These are phyloP conservation scores for Fusarium concolor DNA, from an alignment of 2,329 filamentous ascomycete species.

Conservation along the genomic window DNA sequence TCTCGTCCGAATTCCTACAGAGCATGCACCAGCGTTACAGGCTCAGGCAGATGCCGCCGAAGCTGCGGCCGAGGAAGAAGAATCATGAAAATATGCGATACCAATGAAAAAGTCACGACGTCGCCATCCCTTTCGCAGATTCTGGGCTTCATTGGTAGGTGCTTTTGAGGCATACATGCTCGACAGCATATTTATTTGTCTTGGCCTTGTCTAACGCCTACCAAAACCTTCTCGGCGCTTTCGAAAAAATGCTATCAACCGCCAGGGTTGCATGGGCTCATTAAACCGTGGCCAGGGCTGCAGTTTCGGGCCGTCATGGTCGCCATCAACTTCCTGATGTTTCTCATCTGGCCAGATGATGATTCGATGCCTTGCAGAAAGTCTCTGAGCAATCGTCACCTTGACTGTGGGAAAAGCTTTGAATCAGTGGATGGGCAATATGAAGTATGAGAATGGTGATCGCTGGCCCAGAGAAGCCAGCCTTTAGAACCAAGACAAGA, in stretches of 20 bases:
- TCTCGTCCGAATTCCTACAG: conserved; percentile 84
- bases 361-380: neutral
- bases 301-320: neutral
- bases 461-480: neutral
- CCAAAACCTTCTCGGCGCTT: no score
- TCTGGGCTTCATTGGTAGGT: neutral
- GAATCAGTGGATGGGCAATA: neutral
- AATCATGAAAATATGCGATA: conserved; percentile 25
- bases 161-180: neutral
- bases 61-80: conserved; percentile 57
- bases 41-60: conserved; percentile 67
- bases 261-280: no score
- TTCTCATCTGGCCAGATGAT: neutral
- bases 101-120: neutral
- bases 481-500: neutral
- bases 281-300: neutral
- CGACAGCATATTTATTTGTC: neutral
- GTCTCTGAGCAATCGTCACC: neutral
- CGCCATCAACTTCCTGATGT: neutral
- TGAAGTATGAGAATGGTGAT: neutral
- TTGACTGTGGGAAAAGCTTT: neutral
- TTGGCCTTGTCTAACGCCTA: neutral
- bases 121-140: no score
- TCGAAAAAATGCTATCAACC: neutral
- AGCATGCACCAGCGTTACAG: conserved; percentile 75